Evolutionary conservation across 129 eudicot species (phyloP).

Genomic region (Flaveria linearis): DNA sequence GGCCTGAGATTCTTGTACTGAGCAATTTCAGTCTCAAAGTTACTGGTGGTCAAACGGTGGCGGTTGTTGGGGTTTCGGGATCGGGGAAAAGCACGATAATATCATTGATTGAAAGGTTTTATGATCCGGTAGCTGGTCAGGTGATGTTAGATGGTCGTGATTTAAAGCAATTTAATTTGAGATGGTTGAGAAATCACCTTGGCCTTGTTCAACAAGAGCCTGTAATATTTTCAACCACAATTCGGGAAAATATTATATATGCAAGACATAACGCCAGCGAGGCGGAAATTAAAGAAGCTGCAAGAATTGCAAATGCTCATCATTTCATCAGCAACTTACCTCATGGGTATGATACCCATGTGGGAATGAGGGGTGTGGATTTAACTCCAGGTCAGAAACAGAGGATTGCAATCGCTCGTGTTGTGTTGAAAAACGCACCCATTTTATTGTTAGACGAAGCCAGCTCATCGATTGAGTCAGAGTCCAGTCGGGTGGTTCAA

Average conservation of each 20-base stretch:
- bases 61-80: conserved; percentile 97
- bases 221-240: conserved; percentile 82
- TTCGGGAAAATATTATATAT: conserved; percentile 86
- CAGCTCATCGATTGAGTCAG: conserved; percentile 91
- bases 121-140: conserved; percentile 94
- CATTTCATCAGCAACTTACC: conserved; percentile 94
- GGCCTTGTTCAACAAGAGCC: conserved; percentile 99
- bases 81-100: conserved; percentile 97
- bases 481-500: conserved; percentile 93
- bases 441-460: conserved; percentile 90
- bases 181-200: conserved; percentile 91
- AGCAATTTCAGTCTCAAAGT: conserved; percentile 91
- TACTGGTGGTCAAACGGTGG: conserved; percentile 93
- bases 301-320: conserved; percentile 95
- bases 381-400: conserved; percentile 96
- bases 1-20: conserved; percentile 81
- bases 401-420: conserved; percentile 96
- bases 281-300: conserved; percentile 96
- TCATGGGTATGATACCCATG: conserved; percentile 96
- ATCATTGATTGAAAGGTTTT: conserved; percentile 83
- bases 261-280: conserved; percentile 97
- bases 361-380: conserved; percentile 97
- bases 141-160: conserved; percentile 82
- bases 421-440: conserved; percentile 86
- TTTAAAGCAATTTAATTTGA: conserved; percentile 69